phyloP scores from a whole-genome alignment of 306 rosid species.

The Carpinus fangiana region DNA sequence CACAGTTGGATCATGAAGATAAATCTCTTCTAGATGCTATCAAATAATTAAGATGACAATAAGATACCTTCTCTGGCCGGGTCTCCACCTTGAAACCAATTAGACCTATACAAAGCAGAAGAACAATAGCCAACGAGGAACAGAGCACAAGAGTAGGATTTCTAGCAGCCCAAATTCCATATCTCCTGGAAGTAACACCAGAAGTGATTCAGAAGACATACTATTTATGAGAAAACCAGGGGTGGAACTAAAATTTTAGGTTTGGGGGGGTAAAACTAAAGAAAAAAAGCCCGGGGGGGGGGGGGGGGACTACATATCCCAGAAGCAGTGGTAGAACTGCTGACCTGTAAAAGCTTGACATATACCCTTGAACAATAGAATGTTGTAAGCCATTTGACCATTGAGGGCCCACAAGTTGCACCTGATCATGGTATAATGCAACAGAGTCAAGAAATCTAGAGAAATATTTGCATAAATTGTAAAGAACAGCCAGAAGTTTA shows the following conservation, averaged over 20 bases:
- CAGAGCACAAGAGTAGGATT: slow-evolving; percentile 73
- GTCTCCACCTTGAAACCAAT: slow-evolving; percentile 85
- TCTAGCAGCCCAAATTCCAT: slow-evolving; percentile 88
- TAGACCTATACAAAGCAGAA: slow-evolving; percentile 76
- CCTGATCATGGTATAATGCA: slow-evolving; percentile 39
- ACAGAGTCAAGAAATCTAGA: slow-evolving; percentile 5
- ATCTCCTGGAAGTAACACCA: slow-evolving; percentile 54
- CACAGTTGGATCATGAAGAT: background rate
- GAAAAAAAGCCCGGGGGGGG: too few species aligned
- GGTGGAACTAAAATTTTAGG: too few species aligned
- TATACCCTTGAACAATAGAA: slow-evolving; percentile 68
- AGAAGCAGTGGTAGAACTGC: slow-evolving; percentile 33
- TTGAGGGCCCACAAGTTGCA: slow-evolving; percentile 34
- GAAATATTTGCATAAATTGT: background rate
- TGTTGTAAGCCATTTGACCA: slow-evolving; percentile 46
- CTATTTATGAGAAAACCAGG: background rate
- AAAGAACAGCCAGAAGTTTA: slow-evolving; percentile 9
- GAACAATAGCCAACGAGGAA: slow-evolving; percentile 71
- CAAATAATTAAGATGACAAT: slow-evolving; percentile 31
- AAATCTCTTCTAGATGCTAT: slow-evolving; percentile 22
- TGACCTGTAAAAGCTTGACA: slow-evolving; percentile 81
- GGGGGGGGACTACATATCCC: background rate
- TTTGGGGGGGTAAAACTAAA: too few species aligned
- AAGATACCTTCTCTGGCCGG: slow-evolving; percentile 80
- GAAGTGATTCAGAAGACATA: slow-evolving; percentile 23